Evolutionary conservation across 2,329 filamentous ascomycete genomes (phyloP), one percentile per base, ranked within the genome.

Genomic region (Chaetoscypha palmicola): DNA sequence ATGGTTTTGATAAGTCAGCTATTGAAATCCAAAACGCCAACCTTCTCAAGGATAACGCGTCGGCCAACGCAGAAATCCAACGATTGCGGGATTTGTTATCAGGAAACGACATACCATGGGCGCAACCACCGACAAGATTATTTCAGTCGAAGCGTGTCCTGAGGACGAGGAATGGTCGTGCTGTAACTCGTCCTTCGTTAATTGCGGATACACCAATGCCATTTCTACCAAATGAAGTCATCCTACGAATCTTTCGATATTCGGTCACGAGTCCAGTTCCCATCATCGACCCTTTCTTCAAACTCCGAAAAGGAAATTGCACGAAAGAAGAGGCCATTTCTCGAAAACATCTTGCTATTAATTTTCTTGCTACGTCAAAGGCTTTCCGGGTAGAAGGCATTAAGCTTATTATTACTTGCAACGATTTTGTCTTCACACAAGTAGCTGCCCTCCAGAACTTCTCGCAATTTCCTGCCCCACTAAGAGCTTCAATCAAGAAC

Each of bases 391-490:
- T 60, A 2, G 75, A 79, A 53, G 75, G 74, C 26, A 68, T 61
- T 11, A 67, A 64, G 14, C 64, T 69, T 38, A 50, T 79, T 9
- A 76, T 75, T 71, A 61, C 65, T 19, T 70, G 66, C 39, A 79
- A 79, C 54, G 60, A 61, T 0, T 78, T 78, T 50, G 59, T 68
- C 19, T 79, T 79, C 59, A 79, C 75, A 0, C 70, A 65, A n/a
- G 68, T 68, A 20, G 64, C 69, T 28, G 65, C 72, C 2, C 59
- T 79, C 4, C 66, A 66, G 30, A 66, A 68, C 38, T 76, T 79
- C 51, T 61, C 65, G 37, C 69, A 72, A 22, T 59, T 77, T 26
- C 61, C 65, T 34, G 45, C 65, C 9, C 45, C 59, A 3, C 67
- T 67, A 44, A 71, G 75, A 12, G 58, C 65, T 23, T 58, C 62